Percentiles rank a stretch among this genome's conserved stretches.
Evolutionary conservation across 2,329 filamentous ascomycete species (phyloP).

Genomic region (Talaromyces funiculosus): DNA sequence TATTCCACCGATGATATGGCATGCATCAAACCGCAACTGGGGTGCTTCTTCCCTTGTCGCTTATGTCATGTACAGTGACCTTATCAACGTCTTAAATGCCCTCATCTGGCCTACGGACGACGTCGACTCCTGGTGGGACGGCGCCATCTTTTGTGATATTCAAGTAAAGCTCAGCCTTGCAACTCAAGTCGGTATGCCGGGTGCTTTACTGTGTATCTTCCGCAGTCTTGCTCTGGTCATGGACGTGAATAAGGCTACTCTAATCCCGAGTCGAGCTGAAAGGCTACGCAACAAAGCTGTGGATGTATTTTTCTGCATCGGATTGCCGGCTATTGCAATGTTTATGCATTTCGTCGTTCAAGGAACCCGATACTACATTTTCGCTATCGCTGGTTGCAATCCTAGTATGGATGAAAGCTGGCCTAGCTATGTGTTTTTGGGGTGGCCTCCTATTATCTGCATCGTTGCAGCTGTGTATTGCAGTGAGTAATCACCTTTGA

Average conservation of each 20-base stretch:
- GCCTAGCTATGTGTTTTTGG: slow-evolving; percentile 50
- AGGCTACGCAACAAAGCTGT: slow-evolving; percentile 43
- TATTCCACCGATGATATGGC: slow-evolving; percentile 55
- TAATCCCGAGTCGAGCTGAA: slow-evolving; percentile 47
- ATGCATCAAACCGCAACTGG: slow-evolving; percentile 56
- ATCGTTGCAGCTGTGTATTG: slow-evolving; percentile 53
- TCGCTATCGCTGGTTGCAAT: slow-evolving; percentile 55
- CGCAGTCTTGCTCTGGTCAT: slow-evolving; percentile 56
- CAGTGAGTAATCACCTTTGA: slow-evolving; percentile 37
- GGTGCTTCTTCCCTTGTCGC: slow-evolving; percentile 52
- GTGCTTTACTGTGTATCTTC: slow-evolving; percentile 54
- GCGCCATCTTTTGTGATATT: slow-evolving; percentile 59
- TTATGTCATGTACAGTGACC: slow-evolving; percentile 53
- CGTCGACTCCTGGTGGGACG: slow-evolving; percentile 51
- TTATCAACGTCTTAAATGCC: slow-evolving; percentile 57
- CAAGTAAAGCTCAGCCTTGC: slow-evolving; percentile 55
- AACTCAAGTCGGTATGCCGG: slow-evolving; percentile 48
- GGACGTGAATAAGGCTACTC: slow-evolving; percentile 51
- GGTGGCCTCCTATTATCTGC: slow-evolving; percentile 54
- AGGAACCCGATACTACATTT: slow-evolving; percentile 53
- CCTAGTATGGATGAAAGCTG: slow-evolving; percentile 52
- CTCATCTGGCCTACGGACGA: slow-evolving; percentile 60
- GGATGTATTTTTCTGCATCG: slow-evolving; percentile 53
- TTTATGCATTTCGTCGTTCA: slow-evolving; percentile 56
- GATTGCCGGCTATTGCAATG: slow-evolving; percentile 52